Evolutionary conservation across 73 alveolate species (phyloP), one percentile per base, ranked within the genome.

Genomic region (Paramecium sexaurelia): DNA sequence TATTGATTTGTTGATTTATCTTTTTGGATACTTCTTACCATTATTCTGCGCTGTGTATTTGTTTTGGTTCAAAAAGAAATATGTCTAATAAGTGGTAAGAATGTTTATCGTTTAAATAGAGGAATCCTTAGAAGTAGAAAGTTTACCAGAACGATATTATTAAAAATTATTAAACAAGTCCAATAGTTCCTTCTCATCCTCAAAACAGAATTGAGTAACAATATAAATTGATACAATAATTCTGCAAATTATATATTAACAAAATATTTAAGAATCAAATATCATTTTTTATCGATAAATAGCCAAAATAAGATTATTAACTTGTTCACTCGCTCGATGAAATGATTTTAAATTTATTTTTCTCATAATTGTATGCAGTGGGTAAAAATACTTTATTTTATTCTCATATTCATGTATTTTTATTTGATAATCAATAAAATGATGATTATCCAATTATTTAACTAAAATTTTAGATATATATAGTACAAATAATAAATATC

Each of bases 151-250:
- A 29, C 83, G 83, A 1, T 61, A 61, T 24, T 61, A 32, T 61
- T 19, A 61, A 20, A 26, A 32, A 26, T 61, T 61, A 45, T 32
- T 61, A 61, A 61, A 61, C 43, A 10, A 61, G 26, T 61, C 83
- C 11, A 61, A 26, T 29, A 61, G 83, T 11, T 29, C 83, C 10
- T 61, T 11, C 43, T 61, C 83, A 5, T 51, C 67, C 17, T 4
- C 67, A 51, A 95, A n/a, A 99, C 97, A 51, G 96, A 87, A 61
- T 95, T 94, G 68, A 91, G 26, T 5, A 29, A 19, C 1, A 61
- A 29, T 29, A 15, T 55, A 95, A 96, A 55, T 93, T 94, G 37
- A 84, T 51, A 90, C 96, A 99, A 61, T 11, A 15, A 61, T 61
- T 61, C 83, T 61, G 83, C 83, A 61, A 61, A 26, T 29, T 29